Percentiles rank a stretch among this genome's conserved stretches.
These are phyloP conservation scores for Trichoderma sp. DNA, from an alignment of 2,329 filamentous ascomycete genomes.

Conservation along the genomic window DNA sequence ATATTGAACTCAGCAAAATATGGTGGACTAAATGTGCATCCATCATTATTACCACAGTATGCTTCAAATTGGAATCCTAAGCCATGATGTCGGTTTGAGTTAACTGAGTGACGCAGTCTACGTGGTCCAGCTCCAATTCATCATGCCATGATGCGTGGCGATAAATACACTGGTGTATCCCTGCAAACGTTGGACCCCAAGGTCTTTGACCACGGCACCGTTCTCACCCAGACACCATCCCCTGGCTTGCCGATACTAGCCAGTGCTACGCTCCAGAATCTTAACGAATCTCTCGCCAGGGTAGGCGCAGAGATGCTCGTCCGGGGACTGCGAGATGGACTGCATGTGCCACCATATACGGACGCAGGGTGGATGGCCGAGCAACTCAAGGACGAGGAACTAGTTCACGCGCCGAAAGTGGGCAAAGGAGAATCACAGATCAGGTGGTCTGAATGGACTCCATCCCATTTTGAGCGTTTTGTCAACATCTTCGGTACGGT, in stretches of 20 bases:
- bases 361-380: slow-evolving; percentile 33
- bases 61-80: neutral
- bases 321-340: slow-evolving; percentile 55
- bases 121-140: slow-evolving; percentile 84
- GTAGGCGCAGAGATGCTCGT: slow-evolving; percentile 71
- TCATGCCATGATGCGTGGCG: slow-evolving; percentile 68
- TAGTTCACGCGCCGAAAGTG: slow-evolving; percentile 69
- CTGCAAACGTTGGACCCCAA: slow-evolving; percentile 80
- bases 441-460: slow-evolving; percentile 53
- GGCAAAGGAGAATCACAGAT: slow-evolving; percentile 61
- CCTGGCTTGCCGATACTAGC: slow-evolving; percentile 54
- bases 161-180: slow-evolving; percentile 67
- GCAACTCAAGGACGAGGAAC: slow-evolving; percentile 22
- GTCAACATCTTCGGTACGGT: slow-evolving; percentile 61
- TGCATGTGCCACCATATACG: slow-evolving; percentile 63
- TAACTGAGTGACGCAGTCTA: slow-evolving; percentile 51
- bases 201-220: slow-evolving; percentile 73
- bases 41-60: slow-evolving; percentile 83
- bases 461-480: slow-evolving; percentile 53
- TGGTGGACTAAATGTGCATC: slow-evolving; percentile 90
- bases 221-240: slow-evolving; percentile 66
- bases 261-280: slow-evolving; percentile 41
- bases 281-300: slow-evolving; percentile 52
- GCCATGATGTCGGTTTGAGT: neutral
- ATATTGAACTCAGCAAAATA: slow-evolving; percentile 70